Conservation (phyloP, 2,329 filamentous ascomycete species). For the Cytospora leucostoma region DNA sequence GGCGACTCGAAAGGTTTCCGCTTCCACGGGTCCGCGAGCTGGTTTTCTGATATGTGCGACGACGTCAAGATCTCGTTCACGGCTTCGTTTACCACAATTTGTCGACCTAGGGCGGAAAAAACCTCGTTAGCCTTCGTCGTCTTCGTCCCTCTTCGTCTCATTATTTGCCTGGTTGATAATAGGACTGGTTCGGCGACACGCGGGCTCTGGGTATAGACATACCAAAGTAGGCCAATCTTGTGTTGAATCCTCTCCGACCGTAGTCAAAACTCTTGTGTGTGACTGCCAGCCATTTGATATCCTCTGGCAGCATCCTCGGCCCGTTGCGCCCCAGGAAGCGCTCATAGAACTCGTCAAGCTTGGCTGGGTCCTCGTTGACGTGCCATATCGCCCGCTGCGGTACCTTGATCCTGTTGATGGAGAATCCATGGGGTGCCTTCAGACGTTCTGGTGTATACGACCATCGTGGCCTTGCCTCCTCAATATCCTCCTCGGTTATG, state of each 20-base stretch:
- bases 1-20: conserved; percentile 70
- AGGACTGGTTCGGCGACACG: neutral
- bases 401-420: conserved; percentile 57
- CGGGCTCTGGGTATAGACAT: conserved; percentile 34
- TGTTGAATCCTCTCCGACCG: conserved; percentile 90
- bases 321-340: conserved; percentile 73
- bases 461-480: conserved; percentile 60
- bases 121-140: neutral
- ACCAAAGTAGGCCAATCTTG: conserved; percentile 88
- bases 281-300: conserved; percentile 94
- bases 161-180: no score
- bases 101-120: conserved; percentile 30
- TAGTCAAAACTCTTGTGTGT: conserved; percentile 99
- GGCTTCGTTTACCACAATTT: conserved; percentile 34
- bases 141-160: no score
- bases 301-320: conserved; percentile 75
- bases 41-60: conserved; percentile 2
- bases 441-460: conserved; percentile 67
- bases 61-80: conserved; percentile 34
- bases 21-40: conserved; percentile 40
- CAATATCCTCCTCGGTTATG: conserved; percentile 21
- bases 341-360: conserved; percentile 76
- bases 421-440: conserved; percentile 64
- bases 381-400: conserved; percentile 57
- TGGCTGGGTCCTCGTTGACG: conserved; percentile 74